These are phyloP conservation scores for Rossbeevera mucosa DNA, from an alignment of 768 basidiomycete genomes.

Conservation along the genomic window DNA sequence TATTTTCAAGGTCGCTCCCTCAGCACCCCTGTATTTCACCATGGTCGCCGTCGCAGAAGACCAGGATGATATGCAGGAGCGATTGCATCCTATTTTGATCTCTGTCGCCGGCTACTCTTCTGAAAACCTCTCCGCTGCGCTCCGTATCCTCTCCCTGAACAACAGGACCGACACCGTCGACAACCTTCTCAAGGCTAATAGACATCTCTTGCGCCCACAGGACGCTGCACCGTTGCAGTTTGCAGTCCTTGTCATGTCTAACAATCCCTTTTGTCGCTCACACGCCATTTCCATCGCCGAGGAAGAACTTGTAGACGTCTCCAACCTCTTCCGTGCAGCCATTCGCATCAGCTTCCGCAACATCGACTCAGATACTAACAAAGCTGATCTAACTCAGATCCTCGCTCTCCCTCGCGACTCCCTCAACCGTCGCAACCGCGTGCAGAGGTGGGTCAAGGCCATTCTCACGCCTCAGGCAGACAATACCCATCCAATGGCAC, in stretches of 20 bases:
- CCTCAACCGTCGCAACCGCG: slow-evolving; percentile 40
- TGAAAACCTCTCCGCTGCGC: slow-evolving; percentile 50
- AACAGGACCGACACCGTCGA: slow-evolving; percentile 34
- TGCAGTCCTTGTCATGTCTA: slow-evolving; percentile 39
- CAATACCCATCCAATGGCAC: slow-evolving; percentile 48
- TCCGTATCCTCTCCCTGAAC: slow-evolving; percentile 46
- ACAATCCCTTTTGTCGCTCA: slow-evolving; percentile 20
- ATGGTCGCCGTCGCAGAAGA: slow-evolving; percentile 39
- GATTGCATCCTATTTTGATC: slow-evolving; percentile 33
- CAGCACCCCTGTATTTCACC: slow-evolving; percentile 40
- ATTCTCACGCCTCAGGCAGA: slow-evolving; percentile 37
- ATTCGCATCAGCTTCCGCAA: slow-evolving; percentile 45
- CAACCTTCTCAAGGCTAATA: slow-evolving; percentile 41
- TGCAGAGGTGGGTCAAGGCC: slow-evolving; percentile 50
- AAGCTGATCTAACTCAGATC: slow-evolving; percentile 42
- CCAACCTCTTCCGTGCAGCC: slow-evolving; percentile 39
- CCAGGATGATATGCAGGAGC: slow-evolving; percentile 29
- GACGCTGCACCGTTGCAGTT: slow-evolving; percentile 45
- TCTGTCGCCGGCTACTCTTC: slow-evolving; percentile 45
- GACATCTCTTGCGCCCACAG: slow-evolving; percentile 57
- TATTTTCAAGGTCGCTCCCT: slow-evolving; percentile 51
- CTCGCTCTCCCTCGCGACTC: slow-evolving; percentile 38
- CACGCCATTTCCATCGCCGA: slow-evolving; percentile 44
- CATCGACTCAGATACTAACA: slow-evolving; percentile 39
- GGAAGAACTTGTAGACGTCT: slow-evolving; percentile 47